Base-by-base conservation (phyloP, 257 asterid genomes). In the Nicotiana knightiana region DNA sequence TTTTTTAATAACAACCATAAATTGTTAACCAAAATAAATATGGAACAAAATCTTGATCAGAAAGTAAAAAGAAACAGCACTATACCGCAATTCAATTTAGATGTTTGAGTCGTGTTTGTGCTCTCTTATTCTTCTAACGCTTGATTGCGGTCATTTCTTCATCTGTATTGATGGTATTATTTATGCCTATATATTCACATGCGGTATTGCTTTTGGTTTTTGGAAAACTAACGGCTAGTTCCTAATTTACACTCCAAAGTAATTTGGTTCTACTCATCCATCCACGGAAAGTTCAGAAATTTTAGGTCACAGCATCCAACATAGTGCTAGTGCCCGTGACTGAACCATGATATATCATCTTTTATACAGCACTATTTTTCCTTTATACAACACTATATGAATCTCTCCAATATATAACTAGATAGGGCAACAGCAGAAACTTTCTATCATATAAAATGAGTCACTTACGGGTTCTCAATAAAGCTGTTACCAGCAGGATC, bases 401-500 rank as follows among this genome's bases (percentile, higher is more conserved):
- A 39, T 32, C 77, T 37, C 78, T 70, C 21, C 78, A 70, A 43
- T 21, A 70, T 43, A 24, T 51, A 70, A 55, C 62, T 55, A 17
- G 63, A 17, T 46, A 21, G 59, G 59, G 78, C 59, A 46, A 46
- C 58, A 12, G 7, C 7, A 71, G n/a, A 46, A 46, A 32, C 30
- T 28, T 28, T 28, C 30, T 28, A 28, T 28, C 46, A 18, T 46
- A 82, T 63, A 51, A 59, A 64, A 46, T n/a, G 82, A 62, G 85
- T 76, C 71, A 68, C 98, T 89, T 91, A 96, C 99, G 91, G 97
- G 82, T 96, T 96, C 89, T 96, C 99, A n/a, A 94, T 90, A 85
- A 93, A 96, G 90, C 99, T 94, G 91, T 96, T 96, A 82, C 99
- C 99, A 61, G 97, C 89, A 85, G 99, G 99, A 87, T 96, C 99